Conservation (phyloP, 2,329 filamentous ascomycete genomes). For the Colletotrichum viniferum region DNA sequence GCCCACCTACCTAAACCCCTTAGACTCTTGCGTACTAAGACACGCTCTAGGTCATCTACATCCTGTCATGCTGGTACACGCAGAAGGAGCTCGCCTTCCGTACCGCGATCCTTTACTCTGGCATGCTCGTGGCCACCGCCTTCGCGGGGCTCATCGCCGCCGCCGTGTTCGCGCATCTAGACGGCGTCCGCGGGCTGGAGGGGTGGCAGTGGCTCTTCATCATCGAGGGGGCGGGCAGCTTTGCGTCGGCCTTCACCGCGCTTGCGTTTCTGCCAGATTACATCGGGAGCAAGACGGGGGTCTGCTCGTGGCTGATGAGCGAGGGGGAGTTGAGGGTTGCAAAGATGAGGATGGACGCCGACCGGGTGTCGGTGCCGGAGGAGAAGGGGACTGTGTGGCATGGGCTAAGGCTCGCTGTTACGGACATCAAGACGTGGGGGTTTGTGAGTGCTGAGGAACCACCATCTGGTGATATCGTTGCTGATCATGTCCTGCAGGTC, state of each 20-base stretch:
- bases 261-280: conserved; percentile 28
- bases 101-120: conserved; percentile 18
- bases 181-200: conserved; percentile 57
- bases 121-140: conserved; percentile 31
- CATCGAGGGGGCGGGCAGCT: conserved; percentile 59
- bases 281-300: conserved; percentile 12
- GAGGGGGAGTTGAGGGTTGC: conserved; percentile 22
- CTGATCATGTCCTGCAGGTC: neutral
- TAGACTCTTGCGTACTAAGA: conserved; percentile 26
- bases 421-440: conserved; percentile 28
- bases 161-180: conserved; percentile 40
- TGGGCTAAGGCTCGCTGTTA: conserved; percentile 26
- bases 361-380: conserved; percentile 26
- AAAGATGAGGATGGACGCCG: conserved; percentile 16
- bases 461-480: neutral
- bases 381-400: conserved; percentile 16
- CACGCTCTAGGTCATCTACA: conserved; percentile 25
- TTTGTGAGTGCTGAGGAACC: conserved; percentile 22
- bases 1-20: neutral
- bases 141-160: conserved; percentile 50
- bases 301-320: conserved; percentile 19
- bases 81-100: conserved; percentile 19
- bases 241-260: conserved; percentile 24
- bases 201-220: conserved; percentile 76
- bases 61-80: conserved; percentile 20